Evolutionary conservation across 805 yeast genomes (phyloP), one percentile per base, ranked within the genome.

Genomic region (Wickerhamiella hasegawae): DNA sequence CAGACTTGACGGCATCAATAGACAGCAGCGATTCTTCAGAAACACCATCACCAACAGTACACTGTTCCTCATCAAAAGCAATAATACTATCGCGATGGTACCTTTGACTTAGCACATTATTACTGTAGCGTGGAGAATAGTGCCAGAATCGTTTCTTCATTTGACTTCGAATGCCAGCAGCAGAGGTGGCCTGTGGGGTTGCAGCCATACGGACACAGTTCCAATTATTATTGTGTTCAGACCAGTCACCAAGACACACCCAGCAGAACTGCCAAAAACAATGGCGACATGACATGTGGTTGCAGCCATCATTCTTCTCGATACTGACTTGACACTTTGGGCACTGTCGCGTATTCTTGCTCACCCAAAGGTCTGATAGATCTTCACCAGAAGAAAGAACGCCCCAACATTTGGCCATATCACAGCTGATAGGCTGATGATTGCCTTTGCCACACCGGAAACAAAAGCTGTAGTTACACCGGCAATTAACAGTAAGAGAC

Each of bases 221-320:
- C n/a, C n/a, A n/a, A n/a, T n/a, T n/a, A n/a, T n/a, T n/a, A n/a
- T n/a, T n/a, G n/a, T 87, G 97, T 12, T 57, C 57, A 1, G 52
- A 48, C 98, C 98, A 87, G 23, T 62, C 68, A 3, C 75, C 75
- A 41, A 71, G 53, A 55, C 98, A 90, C 27, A 85, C 73, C 98
- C 98, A 90, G 55, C 98, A 90, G 51, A 84, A 90, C 52, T 85
- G 81, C 52, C 70, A 57, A 10, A 54, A 51, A 54, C 98, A 90
- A 39, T 72, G 75, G 3, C 69, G 62, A 54, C 98, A 90, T 1
- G 73, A 68, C 94, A 90, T 87, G 57, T 90, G 98, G 56, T 87
- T 87, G 58, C 98, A 90, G 0, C 98, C 98, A 17, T 96, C 97
- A 51, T 79, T 79, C 48, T 87, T 84, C 52, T 90, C 96, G 42